A percentile compares a stretch with the other conserved stretches of the same genome.
These are phyloP conservation scores for Erodium maritimum DNA, from an alignment of 345 rosid species.

Conservation along the genomic window DNA sequence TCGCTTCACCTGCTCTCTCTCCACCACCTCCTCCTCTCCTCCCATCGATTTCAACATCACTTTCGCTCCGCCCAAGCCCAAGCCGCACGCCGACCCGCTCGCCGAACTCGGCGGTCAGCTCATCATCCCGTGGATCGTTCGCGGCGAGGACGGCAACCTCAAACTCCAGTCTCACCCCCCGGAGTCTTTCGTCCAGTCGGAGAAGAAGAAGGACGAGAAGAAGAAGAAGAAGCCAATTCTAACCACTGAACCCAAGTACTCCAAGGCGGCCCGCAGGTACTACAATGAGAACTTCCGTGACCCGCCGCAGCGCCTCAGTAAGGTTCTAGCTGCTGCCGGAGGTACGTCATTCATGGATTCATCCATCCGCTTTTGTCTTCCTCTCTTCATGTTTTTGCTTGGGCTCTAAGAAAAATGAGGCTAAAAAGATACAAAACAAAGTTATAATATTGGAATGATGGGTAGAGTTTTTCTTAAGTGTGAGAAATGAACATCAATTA, in stretches of 20 bases:
- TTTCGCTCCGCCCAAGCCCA: conserved; percentile 69
- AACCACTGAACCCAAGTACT: conserved; percentile 23
- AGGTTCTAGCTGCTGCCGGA: conserved; percentile 93
- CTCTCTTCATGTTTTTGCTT: background rate
- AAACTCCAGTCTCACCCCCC: conserved; percentile 70
- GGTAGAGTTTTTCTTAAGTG: no score
- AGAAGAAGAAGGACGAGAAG: conserved; percentile 18
- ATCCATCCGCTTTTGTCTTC: background rate
- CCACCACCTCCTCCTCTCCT: conserved; percentile 23
- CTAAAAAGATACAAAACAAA: no score
- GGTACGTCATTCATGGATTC: conserved; percentile 27
- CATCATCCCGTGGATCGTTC: conserved; percentile 84
- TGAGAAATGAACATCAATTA: no score
- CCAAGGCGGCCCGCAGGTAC: conserved; percentile 81
- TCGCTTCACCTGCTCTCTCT: conserved; percentile 24
- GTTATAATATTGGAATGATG: background rate
- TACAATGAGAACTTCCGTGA: conserved; percentile 72
- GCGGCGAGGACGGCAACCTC: conserved; percentile 79
- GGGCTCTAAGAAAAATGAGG: background rate
- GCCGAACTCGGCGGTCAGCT: conserved; percentile 24
- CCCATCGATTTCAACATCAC: conserved; percentile 67
- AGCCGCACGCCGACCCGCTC: conserved; percentile 18
- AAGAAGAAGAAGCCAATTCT: conserved; percentile 6
- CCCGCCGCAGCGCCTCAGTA: conserved; percentile 66
- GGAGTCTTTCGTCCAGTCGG: conserved; percentile 38